phyloP scores from a whole-genome alignment of 2,329 filamentous ascomycete genomes.

The Atkinsonella hypoxylon region DNA sequence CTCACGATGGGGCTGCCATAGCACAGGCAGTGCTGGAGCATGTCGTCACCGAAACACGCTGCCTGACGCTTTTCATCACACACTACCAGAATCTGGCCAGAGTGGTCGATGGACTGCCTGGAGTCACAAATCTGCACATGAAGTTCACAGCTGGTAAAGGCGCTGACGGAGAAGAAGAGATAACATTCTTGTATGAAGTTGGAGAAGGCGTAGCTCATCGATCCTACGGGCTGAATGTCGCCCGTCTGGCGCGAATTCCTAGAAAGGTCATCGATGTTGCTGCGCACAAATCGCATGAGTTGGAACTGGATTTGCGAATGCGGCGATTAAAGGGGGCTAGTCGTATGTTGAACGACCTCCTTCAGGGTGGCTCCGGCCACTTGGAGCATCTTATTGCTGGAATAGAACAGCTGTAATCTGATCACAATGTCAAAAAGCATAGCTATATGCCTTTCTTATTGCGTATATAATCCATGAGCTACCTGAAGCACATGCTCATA shows the following conservation, averaged over 20 bases:
- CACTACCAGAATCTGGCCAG: conserved; percentile 81
- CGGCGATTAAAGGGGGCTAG: conserved; percentile 45
- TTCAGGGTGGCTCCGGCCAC: conserved; percentile 26
- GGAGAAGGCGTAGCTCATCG: conserved; percentile 84
- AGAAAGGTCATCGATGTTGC: conserved; percentile 67
- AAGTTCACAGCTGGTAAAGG: conserved; percentile 48
- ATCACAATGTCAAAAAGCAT: not conserved
- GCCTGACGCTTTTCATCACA: conserved; percentile 89
- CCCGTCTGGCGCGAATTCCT: conserved; percentile 71
- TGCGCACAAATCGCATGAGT: conserved; percentile 61
- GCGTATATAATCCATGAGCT: conserved; percentile 1
- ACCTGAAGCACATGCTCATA: not conserved
- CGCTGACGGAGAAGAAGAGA: conserved; percentile 51
- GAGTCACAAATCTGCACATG: conserved; percentile 89
- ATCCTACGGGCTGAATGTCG: conserved; percentile 90
- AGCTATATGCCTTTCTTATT: not conserved
- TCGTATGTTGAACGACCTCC: conserved; percentile 29
- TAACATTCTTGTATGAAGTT: conserved; percentile 92
- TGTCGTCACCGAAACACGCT: conserved; percentile 60
- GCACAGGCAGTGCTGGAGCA: conserved; percentile 83
- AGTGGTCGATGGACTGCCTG: conserved; percentile 55
- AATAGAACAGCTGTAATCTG: conserved; percentile 45
- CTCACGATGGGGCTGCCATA: conserved; percentile 92
- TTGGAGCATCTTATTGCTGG: conserved; percentile 41
- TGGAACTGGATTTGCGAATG: conserved; percentile 61